phyloP scores from a whole-genome alignment of 345 rosid species.

The Pistacia integerrima region DNA sequence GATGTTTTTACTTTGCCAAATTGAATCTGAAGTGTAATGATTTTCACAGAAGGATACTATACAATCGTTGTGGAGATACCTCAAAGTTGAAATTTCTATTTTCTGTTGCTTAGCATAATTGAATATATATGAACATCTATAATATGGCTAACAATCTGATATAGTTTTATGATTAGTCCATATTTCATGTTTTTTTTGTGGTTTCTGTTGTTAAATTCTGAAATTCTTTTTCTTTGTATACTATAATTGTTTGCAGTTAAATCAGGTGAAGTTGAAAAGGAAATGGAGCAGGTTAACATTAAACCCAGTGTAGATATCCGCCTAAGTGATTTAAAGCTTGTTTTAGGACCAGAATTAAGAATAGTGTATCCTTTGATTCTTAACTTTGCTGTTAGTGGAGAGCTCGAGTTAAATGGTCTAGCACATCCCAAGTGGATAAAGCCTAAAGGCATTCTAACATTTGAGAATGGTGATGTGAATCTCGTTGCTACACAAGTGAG shows the following conservation, averaged over 20 bases:
- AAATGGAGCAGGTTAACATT: constrained; percentile 59
- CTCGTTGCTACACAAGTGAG: constrained; percentile 97
- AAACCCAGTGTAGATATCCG: constrained; percentile 86
- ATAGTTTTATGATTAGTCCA: no score
- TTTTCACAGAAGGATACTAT: no score
- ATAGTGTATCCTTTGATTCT: constrained; percentile 91
- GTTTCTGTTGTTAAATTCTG: neutral
- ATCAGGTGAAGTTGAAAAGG: constrained; percentile 68
- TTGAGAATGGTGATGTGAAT: constrained; percentile 98
- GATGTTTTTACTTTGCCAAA: no score
- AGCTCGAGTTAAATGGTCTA: constrained; percentile 82
- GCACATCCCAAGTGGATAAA: constrained; percentile 92
- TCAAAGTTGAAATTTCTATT: no score
- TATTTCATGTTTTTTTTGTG: neutral
- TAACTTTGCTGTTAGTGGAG: constrained; percentile 93
- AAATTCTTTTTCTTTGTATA: neutral
- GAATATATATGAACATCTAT: no score
- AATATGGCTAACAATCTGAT: no score
- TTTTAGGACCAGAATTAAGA: constrained; percentile 91
- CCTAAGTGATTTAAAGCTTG: constrained; percentile 86
- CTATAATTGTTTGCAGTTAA: constrained; percentile 52
- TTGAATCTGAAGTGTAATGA: no score
- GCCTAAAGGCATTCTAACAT: constrained; percentile 87
- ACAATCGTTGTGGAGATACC: no score
- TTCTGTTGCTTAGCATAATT: no score